These are phyloP conservation scores for Rhodotorula sp. DNA, from an alignment of 1,284 basidiomycete species.

Conservation along the genomic window DNA sequence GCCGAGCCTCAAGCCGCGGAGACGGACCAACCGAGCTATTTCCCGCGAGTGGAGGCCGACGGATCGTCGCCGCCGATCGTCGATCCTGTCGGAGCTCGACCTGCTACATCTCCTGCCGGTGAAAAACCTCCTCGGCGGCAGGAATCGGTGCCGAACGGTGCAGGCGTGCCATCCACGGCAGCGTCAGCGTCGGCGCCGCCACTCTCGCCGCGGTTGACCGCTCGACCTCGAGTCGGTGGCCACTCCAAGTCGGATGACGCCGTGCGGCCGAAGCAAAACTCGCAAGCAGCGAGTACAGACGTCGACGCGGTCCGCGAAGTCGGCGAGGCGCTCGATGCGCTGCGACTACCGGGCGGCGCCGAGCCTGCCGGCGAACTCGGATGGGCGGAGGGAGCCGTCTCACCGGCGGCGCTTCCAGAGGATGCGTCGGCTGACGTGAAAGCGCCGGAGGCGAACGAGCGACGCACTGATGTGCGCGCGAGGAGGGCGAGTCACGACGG, in stretches of 20 bases:
- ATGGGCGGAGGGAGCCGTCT: background rate
- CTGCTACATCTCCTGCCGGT: background rate
- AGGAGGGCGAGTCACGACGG: background rate
- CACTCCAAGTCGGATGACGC: constrained; percentile 5
- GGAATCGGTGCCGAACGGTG: background rate
- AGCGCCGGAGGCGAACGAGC: background rate
- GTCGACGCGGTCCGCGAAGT: background rate
- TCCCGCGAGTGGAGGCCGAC: constrained; percentile 11
- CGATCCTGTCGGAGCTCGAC: background rate
- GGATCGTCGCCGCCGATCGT: background rate
- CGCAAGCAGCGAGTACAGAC: too few relatives aligned
- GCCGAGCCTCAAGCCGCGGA: background rate
- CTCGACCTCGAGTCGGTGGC: background rate
- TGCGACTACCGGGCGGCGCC: background rate
- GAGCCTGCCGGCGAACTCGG: background rate
- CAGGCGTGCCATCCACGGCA: background rate
- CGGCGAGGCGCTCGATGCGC: background rate
- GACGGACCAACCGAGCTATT: constrained; percentile 24
- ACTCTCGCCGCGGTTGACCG: background rate
- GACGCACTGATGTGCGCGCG: background rate
- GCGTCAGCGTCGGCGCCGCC: constrained; percentile 4
- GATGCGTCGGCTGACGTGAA: background rate
- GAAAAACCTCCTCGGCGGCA: background rate
- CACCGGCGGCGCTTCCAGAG: background rate
- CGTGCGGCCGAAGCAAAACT: background rate